Evolutionary conservation across 2,329 filamentous ascomycete species (phyloP).

Genomic region (Mariannaea sp.): DNA sequence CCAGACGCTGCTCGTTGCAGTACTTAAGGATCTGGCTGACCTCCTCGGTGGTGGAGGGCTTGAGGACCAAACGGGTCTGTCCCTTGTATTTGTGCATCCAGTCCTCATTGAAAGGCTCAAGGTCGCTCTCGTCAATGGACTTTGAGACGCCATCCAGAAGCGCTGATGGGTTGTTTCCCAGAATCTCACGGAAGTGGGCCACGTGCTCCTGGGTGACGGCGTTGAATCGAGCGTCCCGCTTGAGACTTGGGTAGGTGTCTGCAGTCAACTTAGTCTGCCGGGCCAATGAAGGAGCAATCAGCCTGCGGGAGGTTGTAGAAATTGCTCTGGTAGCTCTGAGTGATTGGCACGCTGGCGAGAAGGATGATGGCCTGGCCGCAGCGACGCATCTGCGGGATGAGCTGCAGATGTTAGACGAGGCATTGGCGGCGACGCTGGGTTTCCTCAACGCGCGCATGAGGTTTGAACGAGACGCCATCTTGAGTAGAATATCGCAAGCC

Average conservation of each 20-base stretch:
- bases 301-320: conserved; percentile 39
- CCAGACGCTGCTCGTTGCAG: conserved; percentile 91
- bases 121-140: conserved; percentile 72
- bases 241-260: conserved; percentile 82
- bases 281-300: conserved; percentile 33
- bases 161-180: conserved; percentile 73
- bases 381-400: conserved; percentile 1
- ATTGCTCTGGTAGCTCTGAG: conserved; percentile 31
- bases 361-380: conserved; percentile 11
- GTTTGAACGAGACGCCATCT: conserved; percentile 36
- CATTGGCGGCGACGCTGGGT: conserved; percentile 9
- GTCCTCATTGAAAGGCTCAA: conserved; percentile 92
- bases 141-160: conserved; percentile 80
- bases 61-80: conserved; percentile 84
- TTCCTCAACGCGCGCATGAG: conserved; percentile 35
- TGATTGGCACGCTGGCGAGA: conserved; percentile 2
- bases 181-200: conserved; percentile 76
- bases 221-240: conserved; percentile 77
- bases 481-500: neutral
- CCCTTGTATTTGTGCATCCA: conserved; percentile 99
- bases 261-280: conserved; percentile 70
- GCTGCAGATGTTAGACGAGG: conserved; percentile 10
- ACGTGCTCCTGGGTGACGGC: conserved; percentile 80
- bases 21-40: conserved; percentile 91
- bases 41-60: conserved; percentile 82